Evolutionary conservation across 1,139 yeast species (phyloP), one percentile per base, ranked within the genome.

Genomic region (Blastobotrys persicus): DNA sequence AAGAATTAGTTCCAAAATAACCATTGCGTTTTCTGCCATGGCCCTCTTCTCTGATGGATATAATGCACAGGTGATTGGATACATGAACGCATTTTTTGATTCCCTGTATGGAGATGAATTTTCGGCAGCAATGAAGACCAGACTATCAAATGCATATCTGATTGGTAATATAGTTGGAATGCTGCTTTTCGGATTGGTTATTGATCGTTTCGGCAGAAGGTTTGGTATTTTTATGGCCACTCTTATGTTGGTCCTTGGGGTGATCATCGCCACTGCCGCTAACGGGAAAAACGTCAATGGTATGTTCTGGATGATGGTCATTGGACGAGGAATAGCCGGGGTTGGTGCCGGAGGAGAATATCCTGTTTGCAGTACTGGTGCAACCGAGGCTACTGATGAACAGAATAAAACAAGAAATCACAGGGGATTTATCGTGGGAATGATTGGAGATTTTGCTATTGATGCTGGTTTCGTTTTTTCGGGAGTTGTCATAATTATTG

Each of bases 141-240:
- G 46, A 16, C 78, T 85, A 50, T 75, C 81, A 55, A 88, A 88
- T 60, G 85, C 89, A 48, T 76, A 92, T 0, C 80, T 96, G 12
- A 85, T 89, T 62, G 97, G 96, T 61, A 88, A 89, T 2, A 92
- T 89, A 46, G 76, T 86, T 12, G 96, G 96, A 40, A 89, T 83
- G 73, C 74, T 89, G 47, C 47, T 74, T 1, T 88, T 89, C 67
- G 96, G 96, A 42, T 81, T 80, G 61, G 70, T 86, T 47, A 77
- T 95, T n/a, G 96, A 89, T 69, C 78, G 82, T 60, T 71, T 80
- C 56, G 83, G 88, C 11, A 80, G 97, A 70, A 88, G 84, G 61
- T 68, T 75, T 11, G 94, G 94, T 42, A 88, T 89, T 95, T 64
- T 88, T 57, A 66, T 77, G 45, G 88, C 95, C 35, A 86, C 88